These are phyloP conservation scores for Cladorrhinum sp. DNA, from an alignment of 2,329 filamentous ascomycete genomes.

Conservation along the genomic window DNA sequence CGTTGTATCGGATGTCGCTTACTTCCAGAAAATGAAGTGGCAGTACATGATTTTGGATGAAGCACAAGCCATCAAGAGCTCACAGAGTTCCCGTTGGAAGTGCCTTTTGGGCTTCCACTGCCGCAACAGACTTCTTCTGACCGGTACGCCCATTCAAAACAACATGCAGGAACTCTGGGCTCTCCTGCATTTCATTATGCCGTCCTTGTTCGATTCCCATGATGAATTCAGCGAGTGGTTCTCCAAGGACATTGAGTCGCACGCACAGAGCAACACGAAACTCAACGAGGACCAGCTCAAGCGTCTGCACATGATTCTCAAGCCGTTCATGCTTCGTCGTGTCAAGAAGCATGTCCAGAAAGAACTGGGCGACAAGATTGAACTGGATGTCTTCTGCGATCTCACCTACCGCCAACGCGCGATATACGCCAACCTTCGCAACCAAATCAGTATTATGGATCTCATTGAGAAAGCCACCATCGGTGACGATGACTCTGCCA, in stretches of 20 bases:
- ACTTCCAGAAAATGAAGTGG: conserved; percentile 99
- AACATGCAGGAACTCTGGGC: conserved; percentile 99
- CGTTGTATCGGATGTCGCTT: conserved; percentile 91
- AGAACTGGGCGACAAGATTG: conserved; percentile 97
- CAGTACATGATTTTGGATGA: conserved; percentile 99
- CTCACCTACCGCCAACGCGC: conserved; percentile 94
- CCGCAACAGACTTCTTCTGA: conserved; percentile 87
- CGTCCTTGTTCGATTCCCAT: conserved; percentile 92
- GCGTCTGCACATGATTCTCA: conserved; percentile 96
- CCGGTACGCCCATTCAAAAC: conserved; percentile 97
- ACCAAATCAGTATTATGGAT: conserved; percentile 98
- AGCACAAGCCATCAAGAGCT: conserved; percentile 98
- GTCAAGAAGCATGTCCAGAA: conserved; percentile 99
- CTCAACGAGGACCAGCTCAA: conserved; percentile 97
- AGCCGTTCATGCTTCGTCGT: conserved; percentile 98
- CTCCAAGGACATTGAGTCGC: conserved; percentile 94
- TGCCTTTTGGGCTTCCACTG: conserved; percentile 90
- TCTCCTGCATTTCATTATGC: conserved; percentile 98
- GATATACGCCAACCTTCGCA: conserved; percentile 86
- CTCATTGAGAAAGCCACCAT: conserved; percentile 95
- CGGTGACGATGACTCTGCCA: conserved; percentile 93
- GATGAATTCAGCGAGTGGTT: conserved; percentile 95
- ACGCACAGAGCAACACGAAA: conserved; percentile 98
- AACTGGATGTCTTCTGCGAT: conserved; percentile 93
- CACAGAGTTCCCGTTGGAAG: conserved; percentile 95